Evolutionary conservation across 306 rosid genomes (phyloP), one percentile per base, ranked within the genome.

Genomic region (Quercus mongolica): DNA sequence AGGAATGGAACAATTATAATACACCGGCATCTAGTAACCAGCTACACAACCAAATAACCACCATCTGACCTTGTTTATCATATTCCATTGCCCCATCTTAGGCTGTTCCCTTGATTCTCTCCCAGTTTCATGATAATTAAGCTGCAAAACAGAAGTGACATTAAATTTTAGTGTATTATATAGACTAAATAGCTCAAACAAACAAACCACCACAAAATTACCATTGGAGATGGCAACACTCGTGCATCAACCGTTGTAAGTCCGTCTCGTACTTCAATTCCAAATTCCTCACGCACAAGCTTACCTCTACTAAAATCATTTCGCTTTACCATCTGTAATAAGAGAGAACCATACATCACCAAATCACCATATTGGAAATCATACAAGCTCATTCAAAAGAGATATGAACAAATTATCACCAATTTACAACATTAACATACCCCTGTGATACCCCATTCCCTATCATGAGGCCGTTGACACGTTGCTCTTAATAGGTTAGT

Each of bases 41-140:
- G 23, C 31, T 25, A 6, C 6, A 46, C 7, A 33, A 12, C 15
- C 1, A 19, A 38, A 31, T 46, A 46, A 46, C 15, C 52, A 46
- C 23, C 26, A 38, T 11, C 64, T 79, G 75, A 93, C 99, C 96
- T 93, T 91, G 6, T 87, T 65, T 0, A 90, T 95, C 98, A 93
- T 95, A 23, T 95, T 95, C 98, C 99, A 95, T 5, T 88, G 91
- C 9, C 98, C 99, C 92, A 89, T 86, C 10, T 4, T 14, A 0
- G 99, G 99, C 21, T 83, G 82, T 64, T 86, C 94, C 6, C 1
- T 74, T 26, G 81, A 6, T 31, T 87, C 91, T 49, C 2, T 71
- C 0, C 99, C 91, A 1, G 78, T 74, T 0, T 70, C 85, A 85
- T 88, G 85, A 76, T 93, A 95, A 19, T 74, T 85, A 5, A 95